Base-by-base conservation (phyloP, 2,329 filamentous ascomycete genomes). In the Penicillium sp. region DNA sequence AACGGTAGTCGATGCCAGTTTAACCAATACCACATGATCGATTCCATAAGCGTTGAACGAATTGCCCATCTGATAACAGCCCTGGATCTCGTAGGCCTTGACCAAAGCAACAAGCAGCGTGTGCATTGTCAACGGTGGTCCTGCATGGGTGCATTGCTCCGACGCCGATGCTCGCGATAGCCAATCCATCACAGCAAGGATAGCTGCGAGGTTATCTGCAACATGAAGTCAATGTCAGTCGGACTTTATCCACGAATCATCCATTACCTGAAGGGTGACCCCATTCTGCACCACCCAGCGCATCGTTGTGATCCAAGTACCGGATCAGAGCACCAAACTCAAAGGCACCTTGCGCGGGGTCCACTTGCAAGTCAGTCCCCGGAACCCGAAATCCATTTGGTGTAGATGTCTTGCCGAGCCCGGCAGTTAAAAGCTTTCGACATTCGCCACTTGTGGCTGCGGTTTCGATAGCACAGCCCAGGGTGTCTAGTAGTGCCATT, bases 31-130 rank as follows among this genome's bases (percentile, higher is more conserved):
- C 0, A 66, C 63, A 52, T 76, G 73, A 53, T 77, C 74, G 1
- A 76, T 56, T 1, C 74, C 74, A n/a, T 63, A 50, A 2, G 49
- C 44, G 51, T 76, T 75, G 56, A 75, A 76, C 5, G 70, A 55
- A 33, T 75, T 74, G 1, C 47, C 25, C 20, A 66, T 56, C 33
- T 72, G 70, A 31, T 73, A 67, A 45, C 56, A 61, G 16, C 74
- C 74, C 48, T 76, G 74, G 48, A 76, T 72, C 53, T 76, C 74
- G 47, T 76, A 75, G 1, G 73, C 67, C 52, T 75, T 76, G 53
- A 74, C 70, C 35, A 71, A 30, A 3, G 68, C 69, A 4, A 48
- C 51, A 7, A 74, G 57, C 2, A 75, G 43, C 2, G 62, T 65
- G 4, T 60, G 50, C 43, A 74, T 64, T 2, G 68, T 75, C 31